Base-by-base conservation (phyloP, 1,284 basidiomycete genomes). In the Sutorius eximius region DNA sequence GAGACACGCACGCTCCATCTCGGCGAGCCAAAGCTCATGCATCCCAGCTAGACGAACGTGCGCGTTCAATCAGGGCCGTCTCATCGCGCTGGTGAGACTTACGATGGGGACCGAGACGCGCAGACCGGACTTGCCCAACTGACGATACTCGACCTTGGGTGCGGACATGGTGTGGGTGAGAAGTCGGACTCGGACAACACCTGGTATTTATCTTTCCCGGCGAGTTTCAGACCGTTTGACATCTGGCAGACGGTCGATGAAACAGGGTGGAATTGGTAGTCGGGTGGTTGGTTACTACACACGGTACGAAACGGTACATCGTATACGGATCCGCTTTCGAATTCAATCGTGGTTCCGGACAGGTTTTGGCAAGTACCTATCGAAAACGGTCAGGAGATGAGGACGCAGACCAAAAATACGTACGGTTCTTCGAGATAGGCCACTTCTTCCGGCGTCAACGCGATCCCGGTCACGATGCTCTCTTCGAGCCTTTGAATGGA, bases 101-200 rank as follows among this genome's bases (percentile, higher is more conserved):
- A 75, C 68, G 33, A 80, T 77, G 7, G 78, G 77, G 15, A 77
- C 74, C 1, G 81, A 82, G 29, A 84, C 79, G 42, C 74, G 71
- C 29, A 82, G 71, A 7, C 79, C 80, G 0, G 74, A 75, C 51
- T 74, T 75, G 38, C 81, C 81, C 0, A 83, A 70, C 40, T 75
- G 74, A 40, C 73, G 71, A 45, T 78, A 78, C 58, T 74, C 66
- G 16, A 71, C 67, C 29, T 50, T 56, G 16, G 53, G 51, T 2
- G 40, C 50, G 2, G 61, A 45, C 61, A 59, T 44, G 38, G 34
- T 11, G 8, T n/a, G 36, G 8, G 5, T 3, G 24, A n/a, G n/a
- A n/a, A n/a, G n/a, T n/a, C n/a, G n/a, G n/a, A n/a, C n/a, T n/a
- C n/a, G n/a, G n/a, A n/a, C n/a, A n/a, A n/a, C n/a, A 9, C 10